Base-by-base conservation (phyloP, 139 green algal genomes). In the Pseudopediastrum boryanum region DNA sequence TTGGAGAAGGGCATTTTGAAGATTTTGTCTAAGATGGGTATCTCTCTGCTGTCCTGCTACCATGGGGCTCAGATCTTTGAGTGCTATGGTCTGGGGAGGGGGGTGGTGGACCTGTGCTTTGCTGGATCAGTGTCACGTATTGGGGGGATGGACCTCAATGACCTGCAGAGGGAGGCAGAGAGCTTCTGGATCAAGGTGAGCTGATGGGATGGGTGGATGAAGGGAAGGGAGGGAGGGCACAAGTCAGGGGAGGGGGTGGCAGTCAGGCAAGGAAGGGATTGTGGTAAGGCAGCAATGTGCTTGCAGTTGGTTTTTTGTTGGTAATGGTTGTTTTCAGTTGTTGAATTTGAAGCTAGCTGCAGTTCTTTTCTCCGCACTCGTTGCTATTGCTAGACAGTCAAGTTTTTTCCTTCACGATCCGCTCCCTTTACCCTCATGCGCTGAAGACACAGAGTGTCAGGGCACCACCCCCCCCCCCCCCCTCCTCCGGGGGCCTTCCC, bases 1-100 rank as follows among this genome's bases (percentile, higher is more conserved):
- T 81, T 98, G 66, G 94, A 99, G 90, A 97, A 96, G 88, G 96
- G 96, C 41, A 87, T 99, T 50, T 88, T 98, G 33, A 99, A 99
- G 92, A 99, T 99, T 86, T 79, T 99, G 81, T 98, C 94, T 79
- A 99, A 99, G 93, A 99, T 99, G 96, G 96, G 96, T 82, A 99
- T 99, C 89, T 96, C 86, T 51, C 92, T 99, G 77, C 94, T 99
- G 61, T 91, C 85, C 27, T 97, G 92, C 89, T 98, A 97, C 89
- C 93, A 98, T 54, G 93, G 93, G 63, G 93, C 93, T 13, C 92
- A 94, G 85, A 75, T 85, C 87, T 99, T 99, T 82, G 96, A 99
- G 89, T 92, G 89, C n/a, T 99, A 99, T 78, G 96, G 96, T 44
- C 89, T 99, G 78, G 93, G 94, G 61, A 71, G 75, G 23, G 16